Base-by-base conservation (phyloP, 1,284 basidiomycete species). In the Tilletiaria anomala region DNA sequence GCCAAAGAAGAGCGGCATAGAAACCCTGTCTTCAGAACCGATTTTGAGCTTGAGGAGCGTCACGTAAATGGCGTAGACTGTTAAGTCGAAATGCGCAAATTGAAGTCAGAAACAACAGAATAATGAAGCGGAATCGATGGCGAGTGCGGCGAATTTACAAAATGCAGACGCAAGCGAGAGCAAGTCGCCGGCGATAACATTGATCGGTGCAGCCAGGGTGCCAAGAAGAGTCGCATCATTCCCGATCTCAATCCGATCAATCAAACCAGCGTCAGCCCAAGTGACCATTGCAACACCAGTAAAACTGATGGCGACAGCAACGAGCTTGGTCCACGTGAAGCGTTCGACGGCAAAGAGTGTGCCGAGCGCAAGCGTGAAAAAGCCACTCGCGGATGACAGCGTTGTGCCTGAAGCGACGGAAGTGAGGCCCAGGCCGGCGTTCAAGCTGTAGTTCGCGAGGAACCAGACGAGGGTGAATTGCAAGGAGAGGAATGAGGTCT, bases 341-440 rank as follows among this genome's bases (percentile, higher is more conserved):
- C 70, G 72, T 65, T 97, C 93, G 6, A 94, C 83, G 10, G 76
- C 75, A 51, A 85, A 82, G 31, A 87, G 51, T n/a, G 81, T 74
- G 3, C 91, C 91, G 32, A 96, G 71, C 0, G 73, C 79, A 32
- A 97, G 72, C 0, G 91, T 97, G 67, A 96, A 96, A 70, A 99
- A 89, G 3, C 91, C 88, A 83, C 87, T 56, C 8, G 61, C 86
- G 51, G 84, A 87, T 4, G 60, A 59, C 15, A 39, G 50, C 11
- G 61, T 65, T 1, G 63, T 66, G 0, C 59, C 58, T 33, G 60
- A 63, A 3, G 63, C 63, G 6, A 66, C 63, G 3, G 53, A 56
- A 1, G 63, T 66, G 29, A 59, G 43, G 0, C 56, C 61, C 14
- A 66, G 39, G 6, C 51, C 53, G 3, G 60, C 54, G 20, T 63